These are phyloP conservation scores for Suillus spraguei DNA, from an alignment of 768 basidiomycete genomes.

Conservation along the genomic window DNA sequence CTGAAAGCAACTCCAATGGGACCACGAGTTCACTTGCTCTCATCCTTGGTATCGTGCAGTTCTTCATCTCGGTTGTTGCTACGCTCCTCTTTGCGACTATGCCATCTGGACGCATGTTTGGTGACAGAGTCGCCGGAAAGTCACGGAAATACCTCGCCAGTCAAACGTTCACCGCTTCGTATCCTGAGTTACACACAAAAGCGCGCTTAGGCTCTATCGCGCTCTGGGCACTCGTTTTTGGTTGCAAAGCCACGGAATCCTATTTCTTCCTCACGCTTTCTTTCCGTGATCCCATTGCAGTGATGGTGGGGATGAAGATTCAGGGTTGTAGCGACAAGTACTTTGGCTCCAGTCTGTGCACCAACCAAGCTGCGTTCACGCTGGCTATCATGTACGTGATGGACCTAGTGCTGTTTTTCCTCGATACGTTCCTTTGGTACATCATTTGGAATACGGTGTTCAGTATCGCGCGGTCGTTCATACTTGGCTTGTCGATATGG, in stretches of 20 bases:
- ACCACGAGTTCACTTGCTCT: constrained; percentile 74
- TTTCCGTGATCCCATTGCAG: constrained; percentile 89
- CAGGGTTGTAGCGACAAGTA: constrained; percentile 87
- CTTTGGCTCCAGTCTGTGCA: constrained; percentile 83
- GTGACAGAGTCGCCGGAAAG: constrained; percentile 95
- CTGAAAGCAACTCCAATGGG: constrained; percentile 58
- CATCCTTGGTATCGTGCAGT: constrained; percentile 95
- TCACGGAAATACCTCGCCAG: constrained; percentile 96
- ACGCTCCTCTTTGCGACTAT: constrained; percentile 88
- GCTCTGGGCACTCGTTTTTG: constrained; percentile 93
- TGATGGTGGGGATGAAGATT: constrained; percentile 97
- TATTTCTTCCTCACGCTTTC: constrained; percentile 98
- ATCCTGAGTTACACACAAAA: constrained; percentile 65
- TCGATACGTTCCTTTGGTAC: constrained; percentile 99
- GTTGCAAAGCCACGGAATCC: constrained; percentile 95
- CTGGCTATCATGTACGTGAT: constrained; percentile 98
- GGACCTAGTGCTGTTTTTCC: constrained; percentile 96
- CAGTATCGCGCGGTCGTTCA: constrained; percentile 85
- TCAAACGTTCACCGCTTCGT: constrained; percentile 97
- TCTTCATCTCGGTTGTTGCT: constrained; percentile 87
- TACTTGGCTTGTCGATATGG: constrained; percentile 95
- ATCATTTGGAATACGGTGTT: constrained; percentile 99
- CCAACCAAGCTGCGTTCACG: constrained; percentile 93
- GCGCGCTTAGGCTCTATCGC: constrained; percentile 78
- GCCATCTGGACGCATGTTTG: constrained; percentile 98